Evolutionary conservation across 805 yeast species (phyloP), one percentile per base, ranked within the genome.

Genomic region (Wickerhamiella sorbophila): DNA sequence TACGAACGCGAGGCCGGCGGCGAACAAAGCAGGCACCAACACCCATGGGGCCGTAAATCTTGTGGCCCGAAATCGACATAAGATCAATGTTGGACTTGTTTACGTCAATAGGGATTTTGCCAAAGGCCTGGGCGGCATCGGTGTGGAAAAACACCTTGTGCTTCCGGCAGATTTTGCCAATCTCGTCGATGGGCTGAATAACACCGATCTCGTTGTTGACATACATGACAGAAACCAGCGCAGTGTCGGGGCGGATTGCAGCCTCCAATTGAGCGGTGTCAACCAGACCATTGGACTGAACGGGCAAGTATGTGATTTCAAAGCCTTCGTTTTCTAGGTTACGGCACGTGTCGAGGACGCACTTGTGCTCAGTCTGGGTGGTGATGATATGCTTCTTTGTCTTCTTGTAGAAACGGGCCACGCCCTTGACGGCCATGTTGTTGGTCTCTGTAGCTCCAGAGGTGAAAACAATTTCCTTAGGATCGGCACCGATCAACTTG

Each of bases 191-290:
- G 9, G 97, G 97, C 68, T 91, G 98, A 56, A 86, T 75, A 34
- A 91, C 97, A 44, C 98, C 98, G 54, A 91, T 91, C 68, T 91
- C 98, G 63, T 91, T 91, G 67, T 91, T 91, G 38, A 91, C 98
- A 22, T 94, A 88, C 98, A 91, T 91, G 33, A 88, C 70, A 14
- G 95, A 83, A 15, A 91, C 95, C 44, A 91, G 62, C 42, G 77
- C 77, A 6, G 98, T 91, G 54, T 86, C 95, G 53, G 86, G 86
- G 48, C 95, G 75, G 45, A 91, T 87, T 33, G 91, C 78, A 31
- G 70, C 71, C 57, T 81, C 84, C 53, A 91, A 72, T 49, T 79
- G 79, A 51, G 81, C 83, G 54, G 88, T 62, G 57, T 73, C 72
- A 44, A 91, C 70, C 50, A 88, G 69, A 1, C 98, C 98, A 55